Percentiles rank a stretch among this genome's conserved stretches.
phyloP scores from a whole-genome alignment of 768 basidiomycete species.

The Suillus placidus region DNA sequence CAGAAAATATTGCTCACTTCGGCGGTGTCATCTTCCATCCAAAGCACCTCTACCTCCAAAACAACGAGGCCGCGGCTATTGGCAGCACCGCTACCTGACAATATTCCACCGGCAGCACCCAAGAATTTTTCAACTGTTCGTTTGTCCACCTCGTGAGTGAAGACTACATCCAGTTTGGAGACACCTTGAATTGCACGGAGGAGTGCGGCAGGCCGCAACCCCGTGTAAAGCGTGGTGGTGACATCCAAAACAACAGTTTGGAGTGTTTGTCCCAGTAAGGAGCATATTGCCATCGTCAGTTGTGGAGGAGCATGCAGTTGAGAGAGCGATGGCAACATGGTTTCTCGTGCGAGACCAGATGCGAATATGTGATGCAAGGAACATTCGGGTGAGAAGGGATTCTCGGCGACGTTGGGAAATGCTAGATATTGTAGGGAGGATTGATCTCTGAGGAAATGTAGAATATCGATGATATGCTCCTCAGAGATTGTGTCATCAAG shows the following conservation, averaged over 20 bases:
- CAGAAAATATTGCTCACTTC: conserved; percentile 23
- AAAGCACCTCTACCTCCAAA: conserved; percentile 32
- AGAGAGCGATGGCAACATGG: conserved; percentile 27
- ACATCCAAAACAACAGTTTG: conserved; percentile 27
- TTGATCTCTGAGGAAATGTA: conserved; percentile 28
- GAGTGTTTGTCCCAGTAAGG: conserved; percentile 21
- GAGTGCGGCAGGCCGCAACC: conserved; percentile 30
- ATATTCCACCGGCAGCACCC: conserved; percentile 25
- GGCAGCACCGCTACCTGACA: conserved; percentile 16
- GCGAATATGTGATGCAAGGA: conserved; percentile 7
- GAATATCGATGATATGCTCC: conserved; percentile 24
- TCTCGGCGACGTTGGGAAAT: conserved; percentile 29
- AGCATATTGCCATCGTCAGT: conserved; percentile 23
- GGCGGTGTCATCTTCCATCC: conserved; percentile 31
- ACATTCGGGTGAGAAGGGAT: not conserved
- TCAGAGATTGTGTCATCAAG: conserved; percentile 28
- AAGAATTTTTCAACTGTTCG: conserved; percentile 36
- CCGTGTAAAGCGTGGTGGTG: conserved; percentile 32
- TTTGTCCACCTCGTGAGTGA: conserved; percentile 36
- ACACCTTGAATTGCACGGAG: conserved; percentile 32
- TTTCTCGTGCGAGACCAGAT: not conserved
- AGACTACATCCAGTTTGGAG: conserved; percentile 31
- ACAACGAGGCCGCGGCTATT: conserved; percentile 18
- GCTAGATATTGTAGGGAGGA: conserved; percentile 29
- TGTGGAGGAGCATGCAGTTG: conserved; percentile 32